Percentiles rank a stretch among this genome's conserved stretches.
Conservation (phyloP, 768 basidiomycete genomes). For the Cantharellus anzutake region DNA sequence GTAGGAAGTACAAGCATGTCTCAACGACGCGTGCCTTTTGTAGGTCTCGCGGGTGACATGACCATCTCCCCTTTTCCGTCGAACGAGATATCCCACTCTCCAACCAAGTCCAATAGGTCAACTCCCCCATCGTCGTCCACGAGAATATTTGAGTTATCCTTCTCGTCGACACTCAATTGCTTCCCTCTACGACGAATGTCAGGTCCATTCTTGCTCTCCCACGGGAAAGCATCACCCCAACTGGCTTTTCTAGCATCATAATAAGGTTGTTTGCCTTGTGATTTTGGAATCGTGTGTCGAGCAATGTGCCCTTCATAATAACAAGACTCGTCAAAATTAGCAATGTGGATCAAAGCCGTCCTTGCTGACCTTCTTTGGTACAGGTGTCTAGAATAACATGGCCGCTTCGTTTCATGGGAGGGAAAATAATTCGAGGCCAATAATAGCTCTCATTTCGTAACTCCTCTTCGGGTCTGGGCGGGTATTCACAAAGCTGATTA, state of each 20-base stretch:
- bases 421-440: slow-evolving; percentile 84
- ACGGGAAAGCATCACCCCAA: slow-evolving; percentile 96
- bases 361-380: slow-evolving; percentile 45
- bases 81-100: not conserved
- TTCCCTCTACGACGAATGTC: slow-evolving; percentile 31
- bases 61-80: not conserved
- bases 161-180: no score
- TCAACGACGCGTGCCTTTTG: not conserved
- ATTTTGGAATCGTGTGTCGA: slow-evolving; percentile 78
- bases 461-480: slow-evolving; percentile 14
- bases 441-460: slow-evolving; percentile 57
- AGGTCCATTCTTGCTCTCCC: slow-evolving; percentile 58
- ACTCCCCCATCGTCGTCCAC: not conserved
- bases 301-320: slow-evolving; percentile 59
- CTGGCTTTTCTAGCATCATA: slow-evolving; percentile 85
- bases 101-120: not conserved
- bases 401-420: slow-evolving; percentile 81
- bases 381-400: slow-evolving; percentile 88
- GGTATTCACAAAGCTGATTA: not conserved
- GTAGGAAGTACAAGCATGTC: not conserved
- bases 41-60: no score
- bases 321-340: not conserved
- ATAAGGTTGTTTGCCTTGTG: slow-evolving; percentile 87
- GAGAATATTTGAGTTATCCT: not conserved
- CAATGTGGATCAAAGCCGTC: not conserved